Base-by-base conservation (phyloP, 2,329 filamentous ascomycete genomes). In the Fusarium xylarioides region DNA sequence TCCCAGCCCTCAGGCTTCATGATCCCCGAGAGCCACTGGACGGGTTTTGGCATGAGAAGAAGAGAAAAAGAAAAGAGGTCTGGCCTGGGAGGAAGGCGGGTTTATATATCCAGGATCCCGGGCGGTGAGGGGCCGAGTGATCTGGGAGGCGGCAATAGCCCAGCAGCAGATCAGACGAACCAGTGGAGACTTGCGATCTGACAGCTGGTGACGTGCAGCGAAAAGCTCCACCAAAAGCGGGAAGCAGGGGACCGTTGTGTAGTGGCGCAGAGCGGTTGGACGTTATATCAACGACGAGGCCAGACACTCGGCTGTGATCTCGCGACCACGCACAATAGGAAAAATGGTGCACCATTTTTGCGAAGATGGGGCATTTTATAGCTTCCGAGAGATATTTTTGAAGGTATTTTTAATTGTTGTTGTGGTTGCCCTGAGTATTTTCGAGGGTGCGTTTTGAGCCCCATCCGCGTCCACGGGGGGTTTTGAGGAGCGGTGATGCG, bases 381-480 rank as follows among this genome's bases (percentile, higher is more conserved):
- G 52, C 42, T 44, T 68, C 49, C 14, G 70, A 49, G 37, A 15
- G 43, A 59, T 66, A 62, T 53, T 59, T 67, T 35, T n/a, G 23
- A 59, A 5, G 8, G n/a, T 6, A 34, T 43, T 58, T 47, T 49
- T 49, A 43, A 47, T 61, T 68, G 53, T 74, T 73, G 60, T 73
- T 65, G 64, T 56, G 61, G 66, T 52, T 73, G 64, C 60, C 64
- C 66, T 76, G 74, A 57, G 34, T 28, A 49, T 53, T 68, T 46
- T 55, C 26, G 21, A 26, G 18, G 21, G 15, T 50, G 64, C 16
- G 23, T 53, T 63, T 42, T 55, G n/a, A n/a, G 40, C 32, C 19
- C 44, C 32, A 38, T 50, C 34, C n/a, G n/a, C 23, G 52, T 58
- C 62, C 47, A 46, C 11, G 0, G 9, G 46, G 21, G 4, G 9